These are phyloP conservation scores for Lyophyllum atratum DNA, from an alignment of 768 basidiomycete species.

Conservation along the genomic window DNA sequence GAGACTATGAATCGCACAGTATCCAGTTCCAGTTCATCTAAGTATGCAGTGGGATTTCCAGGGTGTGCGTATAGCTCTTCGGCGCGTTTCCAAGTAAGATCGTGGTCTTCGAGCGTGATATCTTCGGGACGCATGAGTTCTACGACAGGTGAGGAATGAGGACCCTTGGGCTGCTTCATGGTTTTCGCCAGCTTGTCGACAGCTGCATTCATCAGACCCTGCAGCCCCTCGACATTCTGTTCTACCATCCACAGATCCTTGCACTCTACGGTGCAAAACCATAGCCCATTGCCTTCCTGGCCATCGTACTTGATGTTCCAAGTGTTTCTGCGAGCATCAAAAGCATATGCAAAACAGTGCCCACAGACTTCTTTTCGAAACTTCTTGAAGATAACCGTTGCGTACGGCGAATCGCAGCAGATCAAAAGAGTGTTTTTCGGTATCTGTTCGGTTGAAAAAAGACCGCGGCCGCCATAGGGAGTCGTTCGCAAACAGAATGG, in stretches of 20 bases:
- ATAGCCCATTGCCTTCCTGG: slow-evolving; percentile 35
- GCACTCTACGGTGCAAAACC: slow-evolving; percentile 60
- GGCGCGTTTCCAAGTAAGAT: slow-evolving; percentile 47
- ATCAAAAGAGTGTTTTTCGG: slow-evolving; percentile 45
- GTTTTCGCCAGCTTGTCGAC: slow-evolving; percentile 35
- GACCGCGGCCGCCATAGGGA: slow-evolving; percentile 51
- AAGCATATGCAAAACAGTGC: slow-evolving; percentile 63
- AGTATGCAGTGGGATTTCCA: slow-evolving; percentile 22
- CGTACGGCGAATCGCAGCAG: slow-evolving; percentile 50
- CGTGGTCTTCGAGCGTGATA: slow-evolving; percentile 41
- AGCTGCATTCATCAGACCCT: slow-evolving; percentile 32
- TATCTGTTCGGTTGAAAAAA: slow-evolving; percentile 47
- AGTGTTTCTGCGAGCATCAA: slow-evolving; percentile 45
- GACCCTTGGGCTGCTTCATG: slow-evolving; percentile 28
- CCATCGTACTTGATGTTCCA: slow-evolving; percentile 45
- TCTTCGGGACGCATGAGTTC: slow-evolving; percentile 24
- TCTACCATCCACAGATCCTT: slow-evolving; percentile 43
- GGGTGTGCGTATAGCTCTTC: slow-evolving; percentile 29
- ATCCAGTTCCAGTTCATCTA: slow-evolving; percentile 59
- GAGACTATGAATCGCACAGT: slow-evolving; percentile 57
- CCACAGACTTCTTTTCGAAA: slow-evolving; percentile 71
- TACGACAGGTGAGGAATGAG: slow-evolving; percentile 14
- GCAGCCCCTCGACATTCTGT: slow-evolving; percentile 28
- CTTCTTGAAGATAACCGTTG: slow-evolving; percentile 58
- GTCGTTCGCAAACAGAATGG: slow-evolving; percentile 31